These are phyloP conservation scores for Penicillium sp. DNA, from an alignment of 2,329 filamentous ascomycete species.

Conservation along the genomic window DNA sequence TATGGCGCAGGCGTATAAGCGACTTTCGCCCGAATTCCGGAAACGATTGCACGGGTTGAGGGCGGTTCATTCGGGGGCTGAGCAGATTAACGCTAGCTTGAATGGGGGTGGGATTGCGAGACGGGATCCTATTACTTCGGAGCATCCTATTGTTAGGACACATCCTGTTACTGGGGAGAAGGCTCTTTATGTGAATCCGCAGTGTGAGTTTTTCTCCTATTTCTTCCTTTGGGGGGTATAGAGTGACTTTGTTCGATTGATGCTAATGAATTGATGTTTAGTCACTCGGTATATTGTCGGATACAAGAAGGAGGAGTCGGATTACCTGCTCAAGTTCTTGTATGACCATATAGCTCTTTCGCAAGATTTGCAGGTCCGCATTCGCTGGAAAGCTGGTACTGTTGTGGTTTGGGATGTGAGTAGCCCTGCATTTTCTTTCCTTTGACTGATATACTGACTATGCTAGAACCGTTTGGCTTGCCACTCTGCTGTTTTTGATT, in stretches of 20 bases:
- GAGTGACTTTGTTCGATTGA: too few relatives aligned
- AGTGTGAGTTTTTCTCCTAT: slow-evolving; percentile 59
- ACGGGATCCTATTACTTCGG: slow-evolving; percentile 70
- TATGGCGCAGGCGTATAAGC: slow-evolving; percentile 75
- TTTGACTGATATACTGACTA: slow-evolving; percentile 8
- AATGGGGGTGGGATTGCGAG: slow-evolving; percentile 68
- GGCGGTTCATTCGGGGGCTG: slow-evolving; percentile 77
- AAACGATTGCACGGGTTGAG: slow-evolving; percentile 76
- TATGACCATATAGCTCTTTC: slow-evolving; percentile 72
- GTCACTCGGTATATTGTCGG: slow-evolving; percentile 79
- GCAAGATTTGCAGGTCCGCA: slow-evolving; percentile 69
- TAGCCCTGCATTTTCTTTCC: slow-evolving; percentile 3
- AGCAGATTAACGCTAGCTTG: slow-evolving; percentile 73
- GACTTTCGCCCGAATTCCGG: slow-evolving; percentile 75
- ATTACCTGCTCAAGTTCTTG: slow-evolving; percentile 72
- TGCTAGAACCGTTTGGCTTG: slow-evolving; percentile 68
- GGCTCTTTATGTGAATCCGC: slow-evolving; percentile 76
- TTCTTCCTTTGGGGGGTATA: neutral
- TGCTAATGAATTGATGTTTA: slow-evolving; percentile 31
- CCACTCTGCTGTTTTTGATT: slow-evolving; percentile 78
- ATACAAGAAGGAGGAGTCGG: slow-evolving; percentile 83
- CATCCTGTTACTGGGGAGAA: slow-evolving; percentile 83
- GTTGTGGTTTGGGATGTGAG: slow-evolving; percentile 78
- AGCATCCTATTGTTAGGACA: slow-evolving; percentile 76
- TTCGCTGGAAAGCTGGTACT: slow-evolving; percentile 77